Base-by-base conservation (phyloP, 805 yeast species). In the Yarrowia sp. region DNA sequence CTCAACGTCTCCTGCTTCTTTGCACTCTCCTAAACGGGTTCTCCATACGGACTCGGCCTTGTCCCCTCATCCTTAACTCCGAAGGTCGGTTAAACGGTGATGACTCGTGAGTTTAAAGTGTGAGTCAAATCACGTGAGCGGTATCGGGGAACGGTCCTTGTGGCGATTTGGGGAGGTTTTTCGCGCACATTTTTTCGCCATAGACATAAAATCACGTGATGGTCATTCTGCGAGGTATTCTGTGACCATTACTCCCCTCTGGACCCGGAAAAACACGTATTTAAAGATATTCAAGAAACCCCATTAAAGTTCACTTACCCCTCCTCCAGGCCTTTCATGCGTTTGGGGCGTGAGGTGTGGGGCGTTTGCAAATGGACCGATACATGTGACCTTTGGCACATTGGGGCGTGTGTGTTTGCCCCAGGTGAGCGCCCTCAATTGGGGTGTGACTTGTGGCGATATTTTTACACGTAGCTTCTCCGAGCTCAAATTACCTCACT, bases 11-110 rank as follows among this genome's bases (percentile, higher is more conserved):
- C 36, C 51, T 31, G 28, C 13, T 9, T 35, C 13, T 11, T 11
- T 35, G 13, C 13, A 35, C 38, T 35, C 38, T 9, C 38, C 38
- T 35, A 35, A 35, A 35, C 38, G 13, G 38, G 38, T 11, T 35
- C 8, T 35, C 3, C 10, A 8, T 41, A n/a, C 44, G 11, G 3
- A 8, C 15, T 11, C 9, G 44, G 18, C 18, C 44, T 8, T 41
- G 18, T 8, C 43, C 18, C 58, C 32, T 51, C 43, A 18, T 38
- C 60, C 60, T 51, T 51, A 51, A 38, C 60, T 13, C 60, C 60
- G 60, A 51, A 18, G 31, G 36, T 51, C 60, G 60, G 60, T 51
- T 28, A 51, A 51, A 51, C 44, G 60, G 60, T 51, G 60, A 39
- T 51, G 43, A 48, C 60, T 39, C 43, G 44, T 39, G 35, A 51